Conservation (phyloP, 108 stramenopile species). For the Nitzschia inconspicua region DNA sequence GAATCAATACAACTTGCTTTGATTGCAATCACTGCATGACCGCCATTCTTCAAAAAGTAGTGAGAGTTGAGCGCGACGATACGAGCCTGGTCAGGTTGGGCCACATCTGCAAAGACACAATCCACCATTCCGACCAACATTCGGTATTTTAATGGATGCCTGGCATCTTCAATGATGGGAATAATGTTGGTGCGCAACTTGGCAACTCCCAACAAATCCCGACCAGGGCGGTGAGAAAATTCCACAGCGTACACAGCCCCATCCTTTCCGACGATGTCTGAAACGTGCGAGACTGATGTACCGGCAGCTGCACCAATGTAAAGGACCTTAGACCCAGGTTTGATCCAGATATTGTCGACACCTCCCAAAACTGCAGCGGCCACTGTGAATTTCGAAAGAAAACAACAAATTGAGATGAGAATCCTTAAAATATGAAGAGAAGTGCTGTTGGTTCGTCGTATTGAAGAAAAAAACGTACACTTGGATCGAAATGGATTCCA, state of each 20-base stretch:
- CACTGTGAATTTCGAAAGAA: slow-evolving; percentile 30
- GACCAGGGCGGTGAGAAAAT: slow-evolving; percentile 98
- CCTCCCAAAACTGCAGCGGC: slow-evolving; percentile 99
- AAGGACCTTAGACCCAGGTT: slow-evolving; percentile 95
- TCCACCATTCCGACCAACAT: slow-evolving; percentile 99
- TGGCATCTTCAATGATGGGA: slow-evolving; percentile 99
- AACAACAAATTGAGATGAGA: neutral
- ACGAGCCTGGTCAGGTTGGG: slow-evolving; percentile 99
- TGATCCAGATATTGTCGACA: slow-evolving; percentile 97
- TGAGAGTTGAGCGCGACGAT: slow-evolving; percentile 99
- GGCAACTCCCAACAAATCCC: slow-evolving; percentile 98
- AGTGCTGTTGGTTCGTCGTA: neutral
- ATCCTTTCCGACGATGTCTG: slow-evolving; percentile 96
- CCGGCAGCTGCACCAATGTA: slow-evolving; percentile 99
- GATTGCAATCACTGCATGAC: slow-evolving; percentile 99
- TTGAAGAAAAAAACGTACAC: slow-evolving; percentile 49
- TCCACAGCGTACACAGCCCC: slow-evolving; percentile 99
- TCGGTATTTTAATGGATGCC: slow-evolving; percentile 99
- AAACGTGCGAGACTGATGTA: slow-evolving; percentile 98
- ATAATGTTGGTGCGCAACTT: slow-evolving; percentile 98
- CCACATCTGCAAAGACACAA: slow-evolving; percentile 98
- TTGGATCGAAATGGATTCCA: slow-evolving; percentile 99
- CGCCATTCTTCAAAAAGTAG: slow-evolving; percentile 98
- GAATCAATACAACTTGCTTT: slow-evolving; percentile 99
- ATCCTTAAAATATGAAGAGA: neutral